A percentile compares a stretch with the other conserved stretches of the same genome.
These are phyloP conservation scores for Trichoderma lentiforme DNA, from an alignment of 2,329 filamentous ascomycete species.

Conservation along the genomic window DNA sequence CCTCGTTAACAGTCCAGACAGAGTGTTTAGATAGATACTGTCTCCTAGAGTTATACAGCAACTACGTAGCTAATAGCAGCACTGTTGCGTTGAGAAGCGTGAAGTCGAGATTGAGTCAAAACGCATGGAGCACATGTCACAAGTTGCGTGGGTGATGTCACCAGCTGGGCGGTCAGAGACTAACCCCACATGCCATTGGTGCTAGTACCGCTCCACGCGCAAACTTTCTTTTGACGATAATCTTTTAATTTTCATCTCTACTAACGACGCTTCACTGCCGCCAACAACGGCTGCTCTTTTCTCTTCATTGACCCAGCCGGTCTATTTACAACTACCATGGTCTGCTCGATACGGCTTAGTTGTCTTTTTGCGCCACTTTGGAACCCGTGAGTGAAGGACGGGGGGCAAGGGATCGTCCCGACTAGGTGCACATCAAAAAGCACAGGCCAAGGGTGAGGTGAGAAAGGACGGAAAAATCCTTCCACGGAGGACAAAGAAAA, in stretches of 20 bases:
- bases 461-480: not conserved
- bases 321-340: slow-evolving; percentile 1
- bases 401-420: not conserved
- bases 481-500: not conserved
- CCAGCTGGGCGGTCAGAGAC: not conserved
- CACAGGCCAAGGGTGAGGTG: not conserved
- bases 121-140: not conserved
- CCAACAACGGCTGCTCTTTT: not conserved
- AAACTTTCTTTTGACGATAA: slow-evolving; percentile 13
- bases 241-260: not conserved
- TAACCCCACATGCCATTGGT: slow-evolving; percentile 16
- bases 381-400: not conserved
- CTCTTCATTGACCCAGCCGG: not conserved
- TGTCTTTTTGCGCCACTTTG: not conserved
- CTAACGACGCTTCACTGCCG: not conserved
- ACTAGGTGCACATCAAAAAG: not conserved
- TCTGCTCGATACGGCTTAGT: not conserved
- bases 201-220: not conserved
- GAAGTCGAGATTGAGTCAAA: not conserved
- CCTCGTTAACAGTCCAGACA: not conserved
- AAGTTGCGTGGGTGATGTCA: slow-evolving; percentile 14
- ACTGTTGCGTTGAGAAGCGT: not conserved
- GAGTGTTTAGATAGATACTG: not conserved
- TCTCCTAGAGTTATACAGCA: not conserved
- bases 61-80: not conserved